Conservation (phyloP, 768 basidiomycete species). For the Leccinum imitatum region DNA sequence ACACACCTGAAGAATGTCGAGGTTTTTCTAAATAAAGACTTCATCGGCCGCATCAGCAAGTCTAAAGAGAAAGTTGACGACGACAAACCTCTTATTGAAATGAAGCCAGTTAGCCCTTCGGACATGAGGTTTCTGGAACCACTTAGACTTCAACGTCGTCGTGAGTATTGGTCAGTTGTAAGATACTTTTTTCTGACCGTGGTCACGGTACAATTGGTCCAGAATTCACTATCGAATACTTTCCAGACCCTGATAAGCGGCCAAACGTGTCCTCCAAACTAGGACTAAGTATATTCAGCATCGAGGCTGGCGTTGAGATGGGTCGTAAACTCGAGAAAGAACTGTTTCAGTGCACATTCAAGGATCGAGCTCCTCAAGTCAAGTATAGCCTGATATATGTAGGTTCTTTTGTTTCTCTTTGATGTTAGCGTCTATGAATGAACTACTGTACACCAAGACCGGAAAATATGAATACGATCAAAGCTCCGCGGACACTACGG, state of each 20-base stretch:
- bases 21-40: constrained; percentile 74
- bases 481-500: neutral
- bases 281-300: constrained; percentile 29
- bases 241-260: neutral
- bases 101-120: constrained; percentile 50
- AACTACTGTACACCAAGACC: neutral
- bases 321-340: neutral
- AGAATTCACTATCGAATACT: neutral
- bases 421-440: neutral
- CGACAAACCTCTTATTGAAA: constrained; percentile 47
- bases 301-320: constrained; percentile 3
- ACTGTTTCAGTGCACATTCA: neutral
- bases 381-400: constrained; percentile 14
- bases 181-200: neutral
- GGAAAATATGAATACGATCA: constrained; percentile 9
- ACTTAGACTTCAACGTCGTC: constrained; percentile 57
- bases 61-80: constrained; percentile 45
- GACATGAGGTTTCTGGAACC: constrained; percentile 57
- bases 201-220: neutral
- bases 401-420: neutral
- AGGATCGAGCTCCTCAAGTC: neutral
- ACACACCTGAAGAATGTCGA: constrained; percentile 66
- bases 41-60: constrained; percentile 65
- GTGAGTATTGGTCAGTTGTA: neutral
- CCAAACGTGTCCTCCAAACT: constrained; percentile 5